These are phyloP conservation scores for Fusarium agapanthi DNA, from an alignment of 2,329 filamentous ascomycete genomes.

Conservation along the genomic window DNA sequence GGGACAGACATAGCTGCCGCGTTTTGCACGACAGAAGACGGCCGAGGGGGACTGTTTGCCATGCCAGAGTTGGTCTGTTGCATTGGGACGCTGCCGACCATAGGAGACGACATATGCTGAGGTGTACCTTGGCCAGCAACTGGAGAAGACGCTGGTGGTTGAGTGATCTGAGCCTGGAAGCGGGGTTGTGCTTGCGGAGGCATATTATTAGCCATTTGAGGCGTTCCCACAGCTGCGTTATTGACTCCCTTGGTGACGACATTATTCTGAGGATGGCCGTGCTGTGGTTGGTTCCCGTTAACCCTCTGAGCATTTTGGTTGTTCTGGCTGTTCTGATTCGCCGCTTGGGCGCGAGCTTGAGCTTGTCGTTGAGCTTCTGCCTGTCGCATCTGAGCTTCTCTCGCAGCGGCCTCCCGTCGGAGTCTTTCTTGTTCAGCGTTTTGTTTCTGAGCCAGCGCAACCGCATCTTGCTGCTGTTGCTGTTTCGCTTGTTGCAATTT, in stretches of 20 bases:
- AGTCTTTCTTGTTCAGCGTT: conserved; percentile 51
- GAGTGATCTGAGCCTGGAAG: conserved; percentile 65
- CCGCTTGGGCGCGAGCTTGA: conserved; percentile 43
- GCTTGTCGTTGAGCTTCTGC: conserved; percentile 50
- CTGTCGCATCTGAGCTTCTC: conserved; percentile 49
- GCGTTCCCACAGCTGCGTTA: conserved; percentile 51
- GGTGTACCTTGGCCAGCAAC: conserved; percentile 70
- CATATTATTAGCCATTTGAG: conserved; percentile 52
- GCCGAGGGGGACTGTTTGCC: conserved; percentile 72
- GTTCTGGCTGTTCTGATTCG: conserved; percentile 41
- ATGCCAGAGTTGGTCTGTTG: conserved; percentile 73
- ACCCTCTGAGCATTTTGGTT: conserved; percentile 41
- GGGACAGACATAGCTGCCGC: conserved; percentile 65
- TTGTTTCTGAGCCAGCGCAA: conserved; percentile 56
- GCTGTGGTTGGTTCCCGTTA: conserved; percentile 44
- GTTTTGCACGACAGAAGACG: conserved; percentile 71
- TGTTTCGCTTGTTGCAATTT: conserved; percentile 58
- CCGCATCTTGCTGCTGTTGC: conserved; percentile 54
- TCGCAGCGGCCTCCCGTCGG: conserved; percentile 48
- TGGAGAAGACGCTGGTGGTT: conserved; percentile 74
- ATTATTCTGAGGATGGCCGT: conserved; percentile 51
- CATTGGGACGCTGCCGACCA: conserved; percentile 70
- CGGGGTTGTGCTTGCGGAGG: conserved; percentile 53
- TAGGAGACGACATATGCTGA: conserved; percentile 71
- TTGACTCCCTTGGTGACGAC: conserved; percentile 49